Evolutionary conservation across 2,329 filamentous ascomycete genomes (phyloP), one percentile per base, ranked within the genome.

Genomic region (Epichloe typhina): DNA sequence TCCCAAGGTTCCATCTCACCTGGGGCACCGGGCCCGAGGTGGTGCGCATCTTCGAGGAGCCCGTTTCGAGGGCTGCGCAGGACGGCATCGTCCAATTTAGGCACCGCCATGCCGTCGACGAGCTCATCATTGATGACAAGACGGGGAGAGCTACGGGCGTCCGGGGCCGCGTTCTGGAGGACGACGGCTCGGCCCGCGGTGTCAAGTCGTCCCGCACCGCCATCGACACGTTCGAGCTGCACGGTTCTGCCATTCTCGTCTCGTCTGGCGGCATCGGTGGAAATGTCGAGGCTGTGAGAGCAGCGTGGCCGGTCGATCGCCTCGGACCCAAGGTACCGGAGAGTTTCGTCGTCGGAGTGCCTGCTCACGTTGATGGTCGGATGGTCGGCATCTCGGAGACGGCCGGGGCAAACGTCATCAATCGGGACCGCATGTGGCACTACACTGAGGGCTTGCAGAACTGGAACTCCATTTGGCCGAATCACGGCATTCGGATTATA

Each of bases 341-440:
- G 53, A 68, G 67, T 54, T 80, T 82, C 54, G 77, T 82, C 41
- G 61, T 80, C 13, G 79, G 79, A 7, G 79, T 83, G 3, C 79
- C 79, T 0, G 76, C 76, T 0, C 77, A 82, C 55, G 79, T 83
- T n/a, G 79, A 83, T 55, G 79, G 79, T 2, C 73, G 77, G 49
- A 81, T 82, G 77, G 73, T 83, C 43, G 72, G 66, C 37, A 80
- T 82, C 47, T 63, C 76, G 2, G 72, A 79, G 59, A 49, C 58
- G 1, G 70, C 67, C 1, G 79, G 79, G 8, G 79, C 75, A 1
- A 67, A 71, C 52, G 58, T 81, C 53, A 69, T 82, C 66, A 82
- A 83, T 63, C 70, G 73, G 46, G 79, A 82, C 58, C 68, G 79
- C 42, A 82, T 82, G 79, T 83, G 79, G 79, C 79, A 82, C 61